A percentile compares a stretch with the other conserved stretches of the same genome.
These are phyloP conservation scores for Mycena maculata DNA, from an alignment of 768 basidiomycete genomes.

Conservation along the genomic window DNA sequence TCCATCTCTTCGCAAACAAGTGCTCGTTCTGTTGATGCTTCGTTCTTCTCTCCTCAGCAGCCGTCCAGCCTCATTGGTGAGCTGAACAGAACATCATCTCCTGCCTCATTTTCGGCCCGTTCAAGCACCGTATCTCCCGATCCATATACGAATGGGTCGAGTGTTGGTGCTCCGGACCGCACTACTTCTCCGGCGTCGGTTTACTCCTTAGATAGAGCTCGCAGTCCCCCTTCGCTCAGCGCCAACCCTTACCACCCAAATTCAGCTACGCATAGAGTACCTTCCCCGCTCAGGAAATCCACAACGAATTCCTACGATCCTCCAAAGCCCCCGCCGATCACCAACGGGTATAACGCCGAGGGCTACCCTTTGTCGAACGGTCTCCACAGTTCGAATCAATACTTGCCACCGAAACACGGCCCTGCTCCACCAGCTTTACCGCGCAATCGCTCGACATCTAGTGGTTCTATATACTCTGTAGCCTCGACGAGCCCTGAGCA, in stretches of 20 bases:
- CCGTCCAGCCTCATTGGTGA: background rate
- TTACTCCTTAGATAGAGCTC: constrained; percentile 41
- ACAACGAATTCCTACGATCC: constrained; percentile 23
- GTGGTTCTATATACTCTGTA: constrained; percentile 28
- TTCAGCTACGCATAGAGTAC: constrained; percentile 42
- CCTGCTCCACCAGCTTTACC: constrained; percentile 12
- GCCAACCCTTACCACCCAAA: constrained; percentile 50
- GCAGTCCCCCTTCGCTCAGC: constrained; percentile 27
- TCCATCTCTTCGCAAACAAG: constrained; percentile 27
- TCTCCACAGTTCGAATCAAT: constrained; percentile 41
- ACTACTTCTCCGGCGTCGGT: constrained; percentile 31
- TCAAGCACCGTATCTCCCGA: constrained; percentile 16
- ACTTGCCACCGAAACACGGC: constrained; percentile 13
- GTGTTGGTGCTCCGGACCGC: constrained; percentile 6
- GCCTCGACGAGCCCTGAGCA: constrained; percentile 48
- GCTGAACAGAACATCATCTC: constrained; percentile 14
- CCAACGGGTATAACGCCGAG: constrained; percentile 24
- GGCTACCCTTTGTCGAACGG: constrained; percentile 24
- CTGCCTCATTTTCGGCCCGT: constrained; percentile 16
- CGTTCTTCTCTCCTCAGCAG: constrained; percentile 4
- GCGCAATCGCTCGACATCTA: constrained; percentile 28
- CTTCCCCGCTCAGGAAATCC: constrained; percentile 44
- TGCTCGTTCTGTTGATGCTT: constrained; percentile 16
- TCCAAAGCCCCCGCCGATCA: constrained; percentile 26
- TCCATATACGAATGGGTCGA: constrained; percentile 23